A percentile compares a stretch with the other conserved stretches of the same genome.
Conservation (phyloP, 306 rosid genomes). For the Trifolium pratense region DNA sequence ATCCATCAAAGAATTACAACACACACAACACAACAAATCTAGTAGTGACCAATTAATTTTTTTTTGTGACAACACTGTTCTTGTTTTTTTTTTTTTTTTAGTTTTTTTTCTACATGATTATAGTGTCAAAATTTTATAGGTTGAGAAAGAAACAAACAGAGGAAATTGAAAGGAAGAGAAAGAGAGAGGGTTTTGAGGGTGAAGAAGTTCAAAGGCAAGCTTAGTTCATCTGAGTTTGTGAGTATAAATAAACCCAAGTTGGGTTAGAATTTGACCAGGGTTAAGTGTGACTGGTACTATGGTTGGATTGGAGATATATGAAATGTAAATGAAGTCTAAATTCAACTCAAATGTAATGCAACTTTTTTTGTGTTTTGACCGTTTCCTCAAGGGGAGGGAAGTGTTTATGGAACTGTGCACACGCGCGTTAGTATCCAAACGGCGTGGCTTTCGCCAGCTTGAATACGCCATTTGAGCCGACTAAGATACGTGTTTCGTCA, state of each 20-base stretch:
- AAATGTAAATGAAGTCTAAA: slow-evolving; percentile 62
- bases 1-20: slow-evolving; percentile 59
- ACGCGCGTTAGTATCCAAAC: slow-evolving; percentile 1
- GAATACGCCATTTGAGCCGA: slow-evolving; percentile 36
- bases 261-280: slow-evolving; percentile 81
- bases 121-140: slow-evolving; percentile 35
- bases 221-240: slow-evolving; percentile 29
- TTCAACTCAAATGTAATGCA: slow-evolving; percentile 64
- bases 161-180: neutral
- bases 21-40: slow-evolving; percentile 29
- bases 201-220: slow-evolving; percentile 63
- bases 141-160: slow-evolving; percentile 35
- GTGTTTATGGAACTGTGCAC: neutral
- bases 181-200: slow-evolving; percentile 4
- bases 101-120: slow-evolving; percentile 48
- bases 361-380: no score
- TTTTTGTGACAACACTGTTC: slow-evolving; percentile 6
- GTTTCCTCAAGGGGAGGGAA: no score
- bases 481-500: slow-evolving; percentile 47
- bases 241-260: slow-evolving; percentile 69
- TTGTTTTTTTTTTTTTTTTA: neutral
- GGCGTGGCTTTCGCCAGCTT: slow-evolving; percentile 55
- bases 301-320: slow-evolving; percentile 37
- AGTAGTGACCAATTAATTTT: slow-evolving; percentile 29
- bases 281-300: slow-evolving; percentile 55